Percentiles rank a stretch among this genome's conserved stretches.
These are phyloP conservation scores for Sphaerostilbella broomeana DNA, from an alignment of 2,329 filamentous ascomycete genomes.

Conservation along the genomic window DNA sequence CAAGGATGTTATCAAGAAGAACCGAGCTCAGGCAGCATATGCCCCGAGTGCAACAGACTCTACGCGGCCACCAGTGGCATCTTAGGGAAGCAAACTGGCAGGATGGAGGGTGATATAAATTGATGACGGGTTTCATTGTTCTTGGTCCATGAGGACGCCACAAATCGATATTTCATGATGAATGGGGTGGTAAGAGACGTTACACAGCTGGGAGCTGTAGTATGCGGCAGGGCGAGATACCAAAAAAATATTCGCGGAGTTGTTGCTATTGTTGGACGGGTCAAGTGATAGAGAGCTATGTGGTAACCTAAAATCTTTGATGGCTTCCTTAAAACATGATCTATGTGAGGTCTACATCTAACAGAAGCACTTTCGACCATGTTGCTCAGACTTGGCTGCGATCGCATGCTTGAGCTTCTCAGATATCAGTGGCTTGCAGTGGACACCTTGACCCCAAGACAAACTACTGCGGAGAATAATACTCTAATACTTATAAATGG, in stretches of 20 bases:
- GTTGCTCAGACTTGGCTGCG: no score
- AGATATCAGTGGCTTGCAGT: no score
- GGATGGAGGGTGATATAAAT: slow-evolving; percentile 7
- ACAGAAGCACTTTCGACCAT: no score
- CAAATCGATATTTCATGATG: slow-evolving; percentile 7
- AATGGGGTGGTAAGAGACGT: slow-evolving; percentile 6
- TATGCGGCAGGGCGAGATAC: slow-evolving; percentile 11
- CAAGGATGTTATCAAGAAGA: slow-evolving; percentile 72
- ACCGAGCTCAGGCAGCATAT: slow-evolving; percentile 50
- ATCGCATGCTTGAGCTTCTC: no score
- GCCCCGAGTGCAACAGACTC: slow-evolving; percentile 41
- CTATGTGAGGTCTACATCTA: no score
- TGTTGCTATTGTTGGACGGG: slow-evolving; percentile 3
- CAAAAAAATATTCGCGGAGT: slow-evolving; percentile 11
- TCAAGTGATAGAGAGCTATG: neutral
- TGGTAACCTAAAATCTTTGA: no score
- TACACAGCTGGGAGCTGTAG: slow-evolving; percentile 10
- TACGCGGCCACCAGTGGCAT: slow-evolving; percentile 21
- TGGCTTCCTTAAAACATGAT: neutral
- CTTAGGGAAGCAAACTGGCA: slow-evolving; percentile 23
- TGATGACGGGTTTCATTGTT: slow-evolving; percentile 7
- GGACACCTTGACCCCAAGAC: no score
- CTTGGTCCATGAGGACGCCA: slow-evolving; percentile 7
- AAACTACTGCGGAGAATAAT: no score
- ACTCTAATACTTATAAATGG: no score